Base-by-base conservation (phyloP, 768 basidiomycete genomes). In the Mycena epipterygia region DNA sequence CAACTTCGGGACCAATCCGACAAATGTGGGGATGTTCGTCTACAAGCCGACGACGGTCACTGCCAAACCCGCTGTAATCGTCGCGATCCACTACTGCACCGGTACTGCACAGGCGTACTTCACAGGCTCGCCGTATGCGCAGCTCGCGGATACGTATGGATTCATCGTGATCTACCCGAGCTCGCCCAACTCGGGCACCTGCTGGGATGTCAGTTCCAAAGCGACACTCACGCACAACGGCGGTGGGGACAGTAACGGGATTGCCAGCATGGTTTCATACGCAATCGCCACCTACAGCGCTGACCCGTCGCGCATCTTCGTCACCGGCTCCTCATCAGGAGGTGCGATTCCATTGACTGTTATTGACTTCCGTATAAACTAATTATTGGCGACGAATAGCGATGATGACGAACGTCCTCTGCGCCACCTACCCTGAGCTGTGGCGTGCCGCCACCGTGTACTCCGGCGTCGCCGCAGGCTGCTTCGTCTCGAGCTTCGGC, bases 361-460 rank as follows among this genome's bases (percentile, higher is more conserved):
- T 7, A 7, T 6, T 14, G 6, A 14, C 35, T 37, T 37, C 35
- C 35, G n/a, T n/a, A n/a, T n/a, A n/a, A n/a, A n/a, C n/a, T 7
- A 7, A 37, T n/a, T 25, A 21, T 17, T 44, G 42, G 19, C 8
- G 8, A 17, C 9, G 14, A 21, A 57, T 14, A 76, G 85, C 84
- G 1, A 90, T 89, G 89, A 89, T 89, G 88, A 89, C 88, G 64
- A 87, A 85, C 73, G 88, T 89, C 30, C 79, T 89, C 46, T 78
- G 80, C 53, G 88, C 87, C 33, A 84, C 86, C 21, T 89, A 89
- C 79, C 88, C 88, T 14, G 86, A 89, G 64, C 75, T 90, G 48
- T 87, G 88, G 80, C 67, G 71, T 44, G 89, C 87, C 21, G 87
- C 85, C 30, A 71, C 84, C 37, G 84, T 82, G 23, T 86, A 84